Percentiles rank a stretch among this genome's conserved stretches.
phyloP scores from a whole-genome alignment of 2,329 filamentous ascomycete genomes.

The Neospermospora avenae region DNA sequence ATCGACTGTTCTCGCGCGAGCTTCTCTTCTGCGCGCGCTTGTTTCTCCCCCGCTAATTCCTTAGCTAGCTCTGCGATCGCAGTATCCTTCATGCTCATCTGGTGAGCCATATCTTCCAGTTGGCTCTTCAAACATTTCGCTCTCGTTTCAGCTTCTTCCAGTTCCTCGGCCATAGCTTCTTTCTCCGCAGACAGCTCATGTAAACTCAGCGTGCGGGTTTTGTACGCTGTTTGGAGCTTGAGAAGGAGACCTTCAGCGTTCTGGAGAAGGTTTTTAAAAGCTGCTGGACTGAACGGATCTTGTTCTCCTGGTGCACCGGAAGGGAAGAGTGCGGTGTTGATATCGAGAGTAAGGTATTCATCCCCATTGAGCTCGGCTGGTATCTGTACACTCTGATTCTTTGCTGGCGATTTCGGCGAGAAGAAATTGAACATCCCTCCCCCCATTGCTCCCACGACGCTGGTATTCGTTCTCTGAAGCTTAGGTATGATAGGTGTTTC shows the following conservation, averaged over 20 bases:
- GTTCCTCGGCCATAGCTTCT: constrained; percentile 52
- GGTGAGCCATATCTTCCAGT: constrained; percentile 55
- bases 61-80: constrained; percentile 48
- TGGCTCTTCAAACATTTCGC: constrained; percentile 54
- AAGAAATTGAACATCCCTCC: constrained; percentile 24
- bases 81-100: constrained; percentile 51
- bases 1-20: constrained; percentile 32
- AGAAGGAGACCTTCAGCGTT: constrained; percentile 54
- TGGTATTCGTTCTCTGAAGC: constrained; percentile 10
- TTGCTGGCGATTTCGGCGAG: constrained; percentile 24
- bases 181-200: constrained; percentile 51
- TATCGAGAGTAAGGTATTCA: constrained; percentile 53
- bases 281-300: constrained; percentile 54
- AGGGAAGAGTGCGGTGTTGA: constrained; percentile 54
- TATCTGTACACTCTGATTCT: constrained; percentile 23
- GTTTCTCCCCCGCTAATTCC: constrained; percentile 52
- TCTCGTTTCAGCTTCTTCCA: constrained; percentile 52
- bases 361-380: constrained; percentile 40
- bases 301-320: constrained; percentile 40
- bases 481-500: constrained; percentile 17
- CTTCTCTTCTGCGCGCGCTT: constrained; percentile 31
- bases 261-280: constrained; percentile 58
- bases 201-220: constrained; percentile 47
- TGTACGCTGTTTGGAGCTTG: constrained; percentile 58
- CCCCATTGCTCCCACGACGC: too few species aligned